These are phyloP conservation scores for Starmerella powellii DNA, from an alignment of 805 yeast species.

Conservation along the genomic window DNA sequence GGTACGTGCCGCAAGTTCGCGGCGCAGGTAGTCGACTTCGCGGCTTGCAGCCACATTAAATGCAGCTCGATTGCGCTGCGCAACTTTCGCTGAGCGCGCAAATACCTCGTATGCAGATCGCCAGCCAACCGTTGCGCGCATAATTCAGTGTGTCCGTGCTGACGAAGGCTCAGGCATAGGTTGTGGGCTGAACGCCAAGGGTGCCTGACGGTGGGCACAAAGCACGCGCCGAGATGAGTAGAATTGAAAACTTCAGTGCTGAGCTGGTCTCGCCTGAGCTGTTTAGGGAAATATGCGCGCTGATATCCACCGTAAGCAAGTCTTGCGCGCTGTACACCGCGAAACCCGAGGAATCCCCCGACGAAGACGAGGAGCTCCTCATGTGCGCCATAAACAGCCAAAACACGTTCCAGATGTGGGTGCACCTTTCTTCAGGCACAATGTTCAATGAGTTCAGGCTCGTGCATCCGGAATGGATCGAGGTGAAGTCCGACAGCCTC, in stretches of 20 bases:
- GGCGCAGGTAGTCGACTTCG: constrained; percentile 58
- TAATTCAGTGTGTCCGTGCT: neutral
- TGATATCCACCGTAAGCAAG: constrained; percentile 13
- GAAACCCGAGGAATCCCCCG: neutral
- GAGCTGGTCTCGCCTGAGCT: constrained; percentile 14
- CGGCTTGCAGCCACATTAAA: constrained; percentile 36
- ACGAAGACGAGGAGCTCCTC: constrained; percentile 6
- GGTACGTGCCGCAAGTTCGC: constrained; percentile 60
- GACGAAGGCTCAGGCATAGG: neutral
- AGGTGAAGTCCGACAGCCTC: constrained; percentile 30
- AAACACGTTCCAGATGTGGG: constrained; percentile 20
- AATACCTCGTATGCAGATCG: constrained; percentile 43
- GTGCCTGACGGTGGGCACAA: too few relatives aligned
- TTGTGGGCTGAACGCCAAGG: constrained; percentile 1
- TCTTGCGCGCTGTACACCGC: constrained; percentile 7
- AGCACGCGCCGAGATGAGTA: constrained; percentile 5
- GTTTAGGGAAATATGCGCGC: constrained; percentile 15
- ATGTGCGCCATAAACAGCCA: constrained; percentile 8
- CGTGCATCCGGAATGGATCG: constrained; percentile 9
- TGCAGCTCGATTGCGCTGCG: constrained; percentile 50
- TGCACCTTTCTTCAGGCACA: constrained; percentile 13
- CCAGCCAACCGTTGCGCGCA: constrained; percentile 6
- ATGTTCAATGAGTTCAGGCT: constrained; percentile 10
- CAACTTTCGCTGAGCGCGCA: constrained; percentile 47
- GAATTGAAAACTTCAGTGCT: constrained; percentile 14